A percentile compares a stretch with the other conserved stretches of the same genome.
Evolutionary conservation across 352 stramenopile species (phyloP).

Genomic region (Globisporangium cylindrosporum): DNA sequence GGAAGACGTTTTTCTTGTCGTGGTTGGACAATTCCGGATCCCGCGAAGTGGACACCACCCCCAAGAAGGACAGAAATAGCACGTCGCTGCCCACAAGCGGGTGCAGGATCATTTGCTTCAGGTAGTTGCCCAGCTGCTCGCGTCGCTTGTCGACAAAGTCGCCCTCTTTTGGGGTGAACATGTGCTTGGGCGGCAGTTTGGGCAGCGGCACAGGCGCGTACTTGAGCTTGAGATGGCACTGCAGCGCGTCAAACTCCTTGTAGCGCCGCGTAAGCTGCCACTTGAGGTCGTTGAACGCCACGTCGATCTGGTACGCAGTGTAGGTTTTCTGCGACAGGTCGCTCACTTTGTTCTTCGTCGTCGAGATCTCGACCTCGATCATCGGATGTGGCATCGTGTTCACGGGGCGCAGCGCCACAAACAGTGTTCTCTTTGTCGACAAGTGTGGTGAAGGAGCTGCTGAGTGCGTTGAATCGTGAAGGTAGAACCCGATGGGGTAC

Average conservation of each 20-base stretch:
- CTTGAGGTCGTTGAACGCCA: constrained; percentile 63
- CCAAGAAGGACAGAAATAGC: constrained; percentile 71
- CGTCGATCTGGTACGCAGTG: constrained; percentile 68
- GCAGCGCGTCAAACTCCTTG: constrained; percentile 57
- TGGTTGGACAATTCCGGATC: constrained; percentile 62
- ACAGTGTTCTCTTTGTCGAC: constrained; percentile 22
- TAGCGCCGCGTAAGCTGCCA: constrained; percentile 71
- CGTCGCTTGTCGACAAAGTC: constrained; percentile 62
- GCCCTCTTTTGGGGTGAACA: constrained; percentile 65
- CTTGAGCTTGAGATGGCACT: constrained; percentile 36
- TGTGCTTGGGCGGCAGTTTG: constrained; percentile 54
- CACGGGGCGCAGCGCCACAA: constrained; percentile 33
- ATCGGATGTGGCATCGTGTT: constrained; percentile 65
- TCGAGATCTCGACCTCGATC: constrained; percentile 52
- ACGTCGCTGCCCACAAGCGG: constrained; percentile 54
- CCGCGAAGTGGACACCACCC: constrained; percentile 63
- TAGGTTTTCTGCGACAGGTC: constrained; percentile 72
- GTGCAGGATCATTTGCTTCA: constrained; percentile 49
- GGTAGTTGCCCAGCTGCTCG: constrained; percentile 64
- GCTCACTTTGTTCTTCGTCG: constrained; percentile 77
- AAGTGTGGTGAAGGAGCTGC: background rate
- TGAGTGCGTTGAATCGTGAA: constrained; percentile 18
- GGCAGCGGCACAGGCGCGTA: constrained; percentile 35
- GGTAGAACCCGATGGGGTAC: constrained; percentile 38
- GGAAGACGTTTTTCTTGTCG: constrained; percentile 64